Evolutionary conservation across 805 yeast species (phyloP).

Genomic region (Pichia exigua): DNA sequence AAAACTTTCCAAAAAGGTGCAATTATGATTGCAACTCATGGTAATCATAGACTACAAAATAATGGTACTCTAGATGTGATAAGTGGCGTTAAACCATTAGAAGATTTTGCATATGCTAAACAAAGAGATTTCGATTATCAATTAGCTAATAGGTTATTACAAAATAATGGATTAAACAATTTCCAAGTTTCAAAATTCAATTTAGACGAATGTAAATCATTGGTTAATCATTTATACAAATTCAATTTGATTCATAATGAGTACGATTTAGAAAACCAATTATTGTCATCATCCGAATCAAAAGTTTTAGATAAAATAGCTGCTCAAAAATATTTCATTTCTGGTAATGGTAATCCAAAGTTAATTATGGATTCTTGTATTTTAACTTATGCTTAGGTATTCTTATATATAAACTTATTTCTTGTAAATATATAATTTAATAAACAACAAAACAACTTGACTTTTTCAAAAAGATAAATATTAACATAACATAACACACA

Average conservation of each 20-base stretch:
- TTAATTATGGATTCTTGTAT: conserved; percentile 37
- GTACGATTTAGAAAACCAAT: conserved; percentile 24
- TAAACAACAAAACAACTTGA: not conserved
- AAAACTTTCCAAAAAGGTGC: conserved; percentile 51
- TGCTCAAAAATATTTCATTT: conserved; percentile 42
- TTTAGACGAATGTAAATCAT: conserved; percentile 36
- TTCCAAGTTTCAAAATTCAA: conserved; percentile 37
- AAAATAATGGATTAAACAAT: conserved; percentile 20
- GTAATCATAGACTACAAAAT: conserved; percentile 40
- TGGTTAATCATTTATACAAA: conserved; percentile 36
- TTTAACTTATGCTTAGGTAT: conserved; percentile 23
- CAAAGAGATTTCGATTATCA: conserved; percentile 43
- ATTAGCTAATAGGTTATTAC: conserved; percentile 40
- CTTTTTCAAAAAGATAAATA: too few species aligned
- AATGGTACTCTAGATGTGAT: conserved; percentile 54
- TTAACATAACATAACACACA: too few species aligned
- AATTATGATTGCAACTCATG: conserved; percentile 54
- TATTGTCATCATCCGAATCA: conserved; percentile 12
- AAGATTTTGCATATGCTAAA: conserved; percentile 69
- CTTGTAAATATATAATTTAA: not conserved
- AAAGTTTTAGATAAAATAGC: conserved; percentile 29
- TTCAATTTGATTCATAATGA: conserved; percentile 32
- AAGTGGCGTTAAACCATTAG: conserved; percentile 29
- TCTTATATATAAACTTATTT: not conserved
- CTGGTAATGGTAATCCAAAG: conserved; percentile 64